Conservation (phyloP, 306 rosid genomes). For the Gastrolobium villosum region DNA sequence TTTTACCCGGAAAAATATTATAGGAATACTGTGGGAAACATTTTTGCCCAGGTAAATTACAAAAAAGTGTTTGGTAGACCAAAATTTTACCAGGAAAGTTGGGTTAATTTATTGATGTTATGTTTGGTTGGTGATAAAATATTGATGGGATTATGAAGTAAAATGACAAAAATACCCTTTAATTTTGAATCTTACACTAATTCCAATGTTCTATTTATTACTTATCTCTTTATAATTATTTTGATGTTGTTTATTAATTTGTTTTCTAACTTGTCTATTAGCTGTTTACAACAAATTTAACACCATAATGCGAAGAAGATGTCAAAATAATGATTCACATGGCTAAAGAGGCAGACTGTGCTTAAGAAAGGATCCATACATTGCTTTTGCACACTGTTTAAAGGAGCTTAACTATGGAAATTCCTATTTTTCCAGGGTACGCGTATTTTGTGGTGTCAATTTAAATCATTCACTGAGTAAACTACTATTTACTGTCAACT, state of each 20-base stretch:
- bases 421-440: slow-evolving; percentile 94
- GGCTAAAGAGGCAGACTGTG: slow-evolving; percentile 96
- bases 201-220: slow-evolving; percentile 27
- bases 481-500: slow-evolving; percentile 50
- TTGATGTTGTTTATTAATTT: slow-evolving; percentile 35
- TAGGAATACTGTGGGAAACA: too few species aligned
- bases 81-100: too few species aligned
- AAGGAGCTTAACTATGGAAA: slow-evolving; percentile 99
- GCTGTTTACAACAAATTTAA: slow-evolving; percentile 78
- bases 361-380: slow-evolving; percentile 96
- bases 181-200: not conserved
- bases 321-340: slow-evolving; percentile 97
- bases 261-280: slow-evolving; percentile 88
- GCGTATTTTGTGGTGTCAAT: slow-evolving; percentile 42
- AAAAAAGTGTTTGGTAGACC: too few species aligned
- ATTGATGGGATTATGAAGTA: too few species aligned
- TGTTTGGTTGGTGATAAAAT: too few species aligned
- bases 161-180: too few species aligned
- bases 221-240: slow-evolving; percentile 32
- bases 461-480: slow-evolving; percentile 36
- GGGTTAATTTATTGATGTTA: too few species aligned
- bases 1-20: too few species aligned
- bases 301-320: slow-evolving; percentile 78
- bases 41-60: too few species aligned
- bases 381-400: slow-evolving; percentile 92